These are phyloP conservation scores for Dryas integrifolia DNA, from an alignment of 331 rosid genomes.

Conservation along the genomic window DNA sequence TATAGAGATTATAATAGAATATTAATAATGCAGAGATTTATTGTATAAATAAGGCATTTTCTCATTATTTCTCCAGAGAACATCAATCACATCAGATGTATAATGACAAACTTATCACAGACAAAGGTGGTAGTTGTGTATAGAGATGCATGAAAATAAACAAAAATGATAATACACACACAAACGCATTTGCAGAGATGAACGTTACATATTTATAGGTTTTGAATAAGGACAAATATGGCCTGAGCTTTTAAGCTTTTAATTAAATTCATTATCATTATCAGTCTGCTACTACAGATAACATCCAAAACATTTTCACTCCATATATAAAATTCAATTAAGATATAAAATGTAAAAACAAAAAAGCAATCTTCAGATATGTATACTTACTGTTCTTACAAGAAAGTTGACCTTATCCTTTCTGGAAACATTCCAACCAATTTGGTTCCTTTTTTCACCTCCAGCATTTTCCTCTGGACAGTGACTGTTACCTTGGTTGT, in stretches of 20 bases:
- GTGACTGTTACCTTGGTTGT: constrained; percentile 12
- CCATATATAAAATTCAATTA: not conserved
- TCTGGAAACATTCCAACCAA: constrained; percentile 38
- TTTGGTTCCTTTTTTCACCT: constrained; percentile 22
- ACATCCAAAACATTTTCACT: not conserved
- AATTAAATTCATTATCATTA: not conserved
- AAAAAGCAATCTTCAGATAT: not conserved
- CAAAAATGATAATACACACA: too few species aligned
- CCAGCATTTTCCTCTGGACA: constrained; percentile 20
- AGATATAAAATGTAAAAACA: not conserved
- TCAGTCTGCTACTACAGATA: not conserved
- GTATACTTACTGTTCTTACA: constrained; percentile 35
- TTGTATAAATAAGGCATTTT: not conserved
- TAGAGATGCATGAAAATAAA: not conserved
- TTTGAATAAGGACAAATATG: not conserved
- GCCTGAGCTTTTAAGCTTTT: not conserved
- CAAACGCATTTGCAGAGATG: not conserved
- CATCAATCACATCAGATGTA: not conserved
- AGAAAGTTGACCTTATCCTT: constrained; percentile 39
- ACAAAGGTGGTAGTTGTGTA: not conserved
- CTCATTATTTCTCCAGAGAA: not conserved
- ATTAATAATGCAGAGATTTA: not conserved
- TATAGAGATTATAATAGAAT: not conserved
- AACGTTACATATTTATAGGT: not conserved
- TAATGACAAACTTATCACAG: not conserved